These are phyloP conservation scores for Pythium guiyangense DNA, from an alignment of 352 stramenopile genomes.

Conservation along the genomic window DNA sequence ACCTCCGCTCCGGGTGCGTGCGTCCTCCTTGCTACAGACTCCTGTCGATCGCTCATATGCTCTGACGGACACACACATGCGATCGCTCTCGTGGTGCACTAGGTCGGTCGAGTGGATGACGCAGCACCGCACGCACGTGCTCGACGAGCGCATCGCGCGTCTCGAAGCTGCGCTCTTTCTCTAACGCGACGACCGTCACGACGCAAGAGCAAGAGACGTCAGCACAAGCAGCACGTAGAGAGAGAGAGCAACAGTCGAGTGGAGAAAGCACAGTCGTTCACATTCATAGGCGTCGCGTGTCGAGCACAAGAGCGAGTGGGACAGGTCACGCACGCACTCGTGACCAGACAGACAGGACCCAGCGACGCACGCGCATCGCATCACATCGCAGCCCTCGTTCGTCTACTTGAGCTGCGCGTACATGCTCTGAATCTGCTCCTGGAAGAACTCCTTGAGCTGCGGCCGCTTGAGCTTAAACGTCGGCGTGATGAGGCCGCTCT, in stretches of 20 bases:
- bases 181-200: conserved; percentile 3
- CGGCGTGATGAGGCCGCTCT: conserved; percentile 91
- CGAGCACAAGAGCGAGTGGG: no score
- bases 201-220: no score
- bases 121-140: conserved; percentile 25
- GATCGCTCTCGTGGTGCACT: not conserved
- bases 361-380: no score
- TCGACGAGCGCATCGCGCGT: conserved; percentile 39
- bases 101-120: conserved; percentile 48
- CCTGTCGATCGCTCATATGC: not conserved
- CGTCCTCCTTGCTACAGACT: not conserved
- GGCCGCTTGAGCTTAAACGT: conserved; percentile 95
- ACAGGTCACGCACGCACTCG: no score
- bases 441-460: conserved; percentile 48
- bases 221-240: not conserved
- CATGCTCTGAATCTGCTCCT: conserved; percentile 45
- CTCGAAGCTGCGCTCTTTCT: conserved; percentile 35
- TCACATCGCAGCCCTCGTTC: no score
- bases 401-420: conserved; percentile 36
- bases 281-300: not conserved
- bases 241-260: not conserved
- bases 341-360: no score
- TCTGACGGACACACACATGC: not conserved
- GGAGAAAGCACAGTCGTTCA: not conserved
- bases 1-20: conserved; percentile 40